phyloP scores from a whole-genome alignment of 2,329 filamentous ascomycete species.

The Verticillium nonalfalfae region DNA sequence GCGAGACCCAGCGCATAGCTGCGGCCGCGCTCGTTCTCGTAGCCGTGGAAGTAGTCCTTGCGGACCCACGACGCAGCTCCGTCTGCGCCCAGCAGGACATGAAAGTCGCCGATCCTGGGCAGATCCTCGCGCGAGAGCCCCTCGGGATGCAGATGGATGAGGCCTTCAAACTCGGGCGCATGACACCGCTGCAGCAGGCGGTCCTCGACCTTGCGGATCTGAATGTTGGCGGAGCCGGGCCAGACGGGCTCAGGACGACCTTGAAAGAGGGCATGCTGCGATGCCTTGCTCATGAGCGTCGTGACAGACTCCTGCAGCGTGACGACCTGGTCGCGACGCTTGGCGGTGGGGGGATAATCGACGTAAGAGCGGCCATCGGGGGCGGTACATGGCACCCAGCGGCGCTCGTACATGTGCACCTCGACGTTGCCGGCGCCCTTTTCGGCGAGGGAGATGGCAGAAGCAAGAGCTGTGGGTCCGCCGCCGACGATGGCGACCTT shows the following conservation, averaged over 20 bases:
- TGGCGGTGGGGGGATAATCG: conserved; percentile 21
- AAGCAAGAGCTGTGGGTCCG: conserved; percentile 23
- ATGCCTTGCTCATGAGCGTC: conserved; percentile 17
- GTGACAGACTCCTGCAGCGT: conserved; percentile 28
- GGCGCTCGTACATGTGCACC: conserved; percentile 26
- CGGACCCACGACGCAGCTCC: conserved; percentile 28
- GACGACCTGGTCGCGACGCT: conserved; percentile 26
- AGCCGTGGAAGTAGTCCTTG: conserved; percentile 23
- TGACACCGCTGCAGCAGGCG: conserved; percentile 26
- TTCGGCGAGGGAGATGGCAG: conserved; percentile 25
- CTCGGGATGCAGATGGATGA: conserved; percentile 25
- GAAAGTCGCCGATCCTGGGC: conserved; percentile 24
- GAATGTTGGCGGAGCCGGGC: conserved; percentile 28
- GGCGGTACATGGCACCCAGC: conserved; percentile 18
- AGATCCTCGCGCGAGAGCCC: conserved; percentile 21
- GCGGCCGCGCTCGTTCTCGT: conserved; percentile 24
- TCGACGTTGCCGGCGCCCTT: conserved; percentile 22
- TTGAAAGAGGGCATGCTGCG: conserved; percentile 21
- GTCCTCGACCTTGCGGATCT: conserved; percentile 31
- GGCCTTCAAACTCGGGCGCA: conserved; percentile 19
- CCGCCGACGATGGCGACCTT: conserved; percentile 24
- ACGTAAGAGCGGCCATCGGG: conserved; percentile 12
- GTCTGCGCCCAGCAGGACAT: conserved; percentile 26
- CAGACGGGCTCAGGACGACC: conserved; percentile 25
- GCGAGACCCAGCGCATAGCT: conserved; percentile 27